Evolutionary conservation across 805 yeast species (phyloP).

Genomic region (Ogataea nakhonphanomensis): DNA sequence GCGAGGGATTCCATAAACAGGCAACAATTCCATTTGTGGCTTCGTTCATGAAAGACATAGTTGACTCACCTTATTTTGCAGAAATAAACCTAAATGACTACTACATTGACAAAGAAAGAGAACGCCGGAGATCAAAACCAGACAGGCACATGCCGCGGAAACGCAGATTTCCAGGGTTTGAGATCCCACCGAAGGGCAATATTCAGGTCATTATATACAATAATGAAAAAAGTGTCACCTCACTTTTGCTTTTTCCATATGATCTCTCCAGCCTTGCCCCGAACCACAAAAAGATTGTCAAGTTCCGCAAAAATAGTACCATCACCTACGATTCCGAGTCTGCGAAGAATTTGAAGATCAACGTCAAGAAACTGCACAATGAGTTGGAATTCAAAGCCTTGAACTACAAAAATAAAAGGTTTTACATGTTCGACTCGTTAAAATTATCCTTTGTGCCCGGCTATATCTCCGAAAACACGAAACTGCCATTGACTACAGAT

Average conservation of each 20-base stretch:
- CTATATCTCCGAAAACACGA: constrained; percentile 17
- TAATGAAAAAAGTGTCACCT: constrained; percentile 27
- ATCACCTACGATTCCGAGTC: constrained; percentile 21
- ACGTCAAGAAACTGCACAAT: constrained; percentile 20
- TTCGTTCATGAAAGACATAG: constrained; percentile 16
- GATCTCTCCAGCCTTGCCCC: constrained; percentile 22
- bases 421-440: constrained; percentile 30
- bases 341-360: constrained; percentile 6
- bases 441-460: constrained; percentile 29
- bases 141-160: constrained; percentile 1
- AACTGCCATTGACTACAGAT: constrained; percentile 20
- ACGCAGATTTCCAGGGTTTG: constrained; percentile 31
- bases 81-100: constrained; percentile 28
- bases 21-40: constrained; percentile 26
- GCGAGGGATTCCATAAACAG: constrained; percentile 10
- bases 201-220: constrained; percentile 32
- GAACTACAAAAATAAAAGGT: constrained; percentile 24
- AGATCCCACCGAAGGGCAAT: constrained; percentile 26
- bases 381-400: constrained; percentile 29
- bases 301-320: constrained; percentile 23
- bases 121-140: constrained; percentile 1
- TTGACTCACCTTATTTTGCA: constrained; percentile 33
- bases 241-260: constrained; percentile 27
- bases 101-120: constrained; percentile 22
- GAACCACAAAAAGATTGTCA: constrained; percentile 28